Conservation (phyloP, 805 yeast genomes). For the Yamadazyma ubonensis region DNA sequence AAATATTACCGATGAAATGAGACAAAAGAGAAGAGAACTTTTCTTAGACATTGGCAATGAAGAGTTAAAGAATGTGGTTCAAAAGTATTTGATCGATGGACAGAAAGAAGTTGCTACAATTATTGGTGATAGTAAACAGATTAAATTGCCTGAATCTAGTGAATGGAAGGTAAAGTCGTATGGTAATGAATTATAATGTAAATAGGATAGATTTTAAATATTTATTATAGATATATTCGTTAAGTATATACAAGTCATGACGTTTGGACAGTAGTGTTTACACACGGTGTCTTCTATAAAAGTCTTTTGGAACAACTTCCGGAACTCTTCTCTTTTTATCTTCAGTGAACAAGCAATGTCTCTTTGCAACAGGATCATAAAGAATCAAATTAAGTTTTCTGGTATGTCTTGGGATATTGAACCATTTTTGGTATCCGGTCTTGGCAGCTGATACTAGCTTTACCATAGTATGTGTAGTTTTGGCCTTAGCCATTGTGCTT, state of each 20-base stretch:
- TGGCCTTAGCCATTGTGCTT: slow-evolving; percentile 48
- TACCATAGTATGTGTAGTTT: slow-evolving; percentile 77
- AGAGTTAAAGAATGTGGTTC: slow-evolving; percentile 67
- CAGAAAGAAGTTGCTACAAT: slow-evolving; percentile 36
- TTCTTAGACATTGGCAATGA: slow-evolving; percentile 62
- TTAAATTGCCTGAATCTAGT: slow-evolving; percentile 20
- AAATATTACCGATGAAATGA: slow-evolving; percentile 74
- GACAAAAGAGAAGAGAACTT: slow-evolving; percentile 74
- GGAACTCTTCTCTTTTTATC: slow-evolving; percentile 81
- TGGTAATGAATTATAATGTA: neutral
- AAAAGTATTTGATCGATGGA: slow-evolving; percentile 51
- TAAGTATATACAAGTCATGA: slow-evolving; percentile 8
- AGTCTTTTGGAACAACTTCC: slow-evolving; percentile 41
- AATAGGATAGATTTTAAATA: slow-evolving; percentile 4
- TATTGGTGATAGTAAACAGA: slow-evolving; percentile 41
- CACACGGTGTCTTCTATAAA: slow-evolving; percentile 25
- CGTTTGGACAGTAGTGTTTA: slow-evolving; percentile 1
- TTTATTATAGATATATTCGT: slow-evolving; percentile 5
- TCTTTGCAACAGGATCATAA: slow-evolving; percentile 81
- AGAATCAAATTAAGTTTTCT: slow-evolving; percentile 77
- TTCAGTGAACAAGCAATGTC: slow-evolving; percentile 90
- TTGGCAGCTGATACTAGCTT: slow-evolving; percentile 86
- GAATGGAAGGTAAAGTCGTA: slow-evolving; percentile 22
- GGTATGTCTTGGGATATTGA: slow-evolving; percentile 78
- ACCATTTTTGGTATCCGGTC: slow-evolving; percentile 83